A percentile compares a stretch with the other conserved stretches of the same genome.
These are phyloP conservation scores for Pyrenochaeta sp. DNA, from an alignment of 2,329 filamentous ascomycete species.

Conservation along the genomic window DNA sequence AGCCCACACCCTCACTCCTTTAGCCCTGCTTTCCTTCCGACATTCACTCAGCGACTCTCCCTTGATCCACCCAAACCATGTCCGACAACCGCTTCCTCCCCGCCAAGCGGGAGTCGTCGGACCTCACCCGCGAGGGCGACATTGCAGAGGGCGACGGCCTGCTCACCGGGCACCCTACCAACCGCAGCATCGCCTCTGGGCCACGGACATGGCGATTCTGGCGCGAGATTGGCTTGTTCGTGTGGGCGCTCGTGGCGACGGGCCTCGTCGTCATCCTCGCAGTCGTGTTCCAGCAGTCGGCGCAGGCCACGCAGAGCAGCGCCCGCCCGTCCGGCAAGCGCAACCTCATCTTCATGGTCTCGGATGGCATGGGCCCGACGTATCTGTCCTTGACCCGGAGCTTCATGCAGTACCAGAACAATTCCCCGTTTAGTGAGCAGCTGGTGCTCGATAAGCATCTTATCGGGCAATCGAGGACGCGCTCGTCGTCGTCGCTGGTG, in stretches of 20 bases:
- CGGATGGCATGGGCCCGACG: conserved; percentile 96
- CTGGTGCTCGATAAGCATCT: conserved; percentile 86
- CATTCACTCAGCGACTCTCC: not conserved
- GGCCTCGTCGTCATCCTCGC: conserved; percentile 79
- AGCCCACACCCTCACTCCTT: conserved; percentile 18
- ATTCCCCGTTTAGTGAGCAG: conserved; percentile 75
- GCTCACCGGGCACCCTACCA: conserved; percentile 61
- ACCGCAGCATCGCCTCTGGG: conserved; percentile 25
- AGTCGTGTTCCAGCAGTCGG: conserved; percentile 74
- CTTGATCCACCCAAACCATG: conserved; percentile 36
- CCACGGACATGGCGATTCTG: conserved; percentile 63
- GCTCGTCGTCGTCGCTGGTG: conserved; percentile 82
- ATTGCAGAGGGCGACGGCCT: conserved; percentile 70
- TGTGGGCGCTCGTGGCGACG: conserved; percentile 84
- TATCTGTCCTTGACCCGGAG: conserved; percentile 85
- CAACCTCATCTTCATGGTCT: conserved; percentile 99
- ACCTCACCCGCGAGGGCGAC: conserved; percentile 62
- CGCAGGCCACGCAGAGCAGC: conserved; percentile 45
- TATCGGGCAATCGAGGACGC: conserved; percentile 87
- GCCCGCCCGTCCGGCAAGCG: conserved; percentile 69
- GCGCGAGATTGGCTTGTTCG: conserved; percentile 78
- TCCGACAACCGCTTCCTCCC: conserved; percentile 61
- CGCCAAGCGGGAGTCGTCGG: conserved; percentile 63
- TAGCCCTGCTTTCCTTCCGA: not conserved
- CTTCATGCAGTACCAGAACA: conserved; percentile 80